Evolutionary conservation across 2,329 filamentous ascomycete species (phyloP), one percentile per base, ranked within the genome.

Genomic region (Calycina marina): DNA sequence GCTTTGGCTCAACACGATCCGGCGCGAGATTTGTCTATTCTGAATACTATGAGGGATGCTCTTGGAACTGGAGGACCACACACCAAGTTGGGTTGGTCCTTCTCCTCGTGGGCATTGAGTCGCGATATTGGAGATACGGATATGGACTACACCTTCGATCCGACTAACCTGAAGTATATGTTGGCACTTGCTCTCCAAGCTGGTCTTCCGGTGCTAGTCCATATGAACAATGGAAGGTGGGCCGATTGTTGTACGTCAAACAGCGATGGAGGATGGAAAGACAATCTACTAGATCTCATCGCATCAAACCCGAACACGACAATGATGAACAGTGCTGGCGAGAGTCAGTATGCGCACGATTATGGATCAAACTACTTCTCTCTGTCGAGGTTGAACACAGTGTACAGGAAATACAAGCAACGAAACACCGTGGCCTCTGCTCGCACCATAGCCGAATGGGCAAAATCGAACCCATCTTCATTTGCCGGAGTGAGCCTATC

Each of bases 171-270:
- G 12, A 29, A 37, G 6, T 37, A 41, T 14, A 40, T 40, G 37
- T 30, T 40, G 4, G 24, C 20, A 14, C 17, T 40, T 1, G 37
- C 28, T 9, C 30, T 34, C 14, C 15, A 16, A 8, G 26, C 34
- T 6, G 12, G 17, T 11, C 18, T 41, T 1, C 39, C 39, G 13
- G 37, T 37, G 11, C 18, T 41, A 3, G 34, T 41, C 10, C 39
- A 41, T 25, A 41, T 41, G 39, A 41, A 41, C 18, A 35, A 40
- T 31, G 39, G 39, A 0, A 28, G 39, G 14, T 41, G 37, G 37
- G 37, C 39, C 4, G 37, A 40, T 20, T 41, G 39, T 18, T 41
- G 39, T 15, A 41, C 39, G 14, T 37, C 39, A 6, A 41, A 41
- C 18, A 35, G 31, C 1, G 28, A 24, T 16, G 37, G 37, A 2